phyloP scores from a whole-genome alignment of 352 stramenopile species.

The Phytopythium aichiense region DNA sequence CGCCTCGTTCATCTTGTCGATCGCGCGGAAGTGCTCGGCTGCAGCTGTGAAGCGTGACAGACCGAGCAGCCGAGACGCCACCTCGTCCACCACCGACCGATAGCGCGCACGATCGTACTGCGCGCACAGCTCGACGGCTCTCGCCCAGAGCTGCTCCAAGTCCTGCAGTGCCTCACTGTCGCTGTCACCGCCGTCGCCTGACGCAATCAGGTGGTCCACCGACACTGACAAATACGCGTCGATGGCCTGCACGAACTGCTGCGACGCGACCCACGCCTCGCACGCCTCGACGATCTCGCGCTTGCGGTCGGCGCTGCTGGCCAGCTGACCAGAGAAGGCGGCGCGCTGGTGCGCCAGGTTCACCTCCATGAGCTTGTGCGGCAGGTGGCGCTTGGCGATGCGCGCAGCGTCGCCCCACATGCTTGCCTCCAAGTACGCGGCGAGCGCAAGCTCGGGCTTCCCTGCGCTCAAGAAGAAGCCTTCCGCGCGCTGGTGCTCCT shows the following conservation, averaged over 20 bases:
- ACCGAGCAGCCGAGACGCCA: slow-evolving; percentile 75
- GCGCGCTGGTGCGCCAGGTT: slow-evolving; percentile 82
- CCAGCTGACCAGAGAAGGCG: slow-evolving; percentile 52
- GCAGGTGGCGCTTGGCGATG: slow-evolving; percentile 88
- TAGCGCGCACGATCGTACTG: slow-evolving; percentile 87
- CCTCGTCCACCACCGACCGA: slow-evolving; percentile 87
- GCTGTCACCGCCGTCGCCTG: neutral
- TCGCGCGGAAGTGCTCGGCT: slow-evolving; percentile 85
- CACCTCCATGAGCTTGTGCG: slow-evolving; percentile 90
- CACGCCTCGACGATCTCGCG: slow-evolving; percentile 83
- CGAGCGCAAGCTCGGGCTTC: slow-evolving; percentile 89
- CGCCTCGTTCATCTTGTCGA: slow-evolving; percentile 91
- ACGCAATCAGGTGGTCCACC: slow-evolving; percentile 41
- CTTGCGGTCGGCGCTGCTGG: slow-evolving; percentile 56
- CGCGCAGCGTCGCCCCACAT: slow-evolving; percentile 89
- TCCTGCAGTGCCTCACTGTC: slow-evolving; percentile 48
- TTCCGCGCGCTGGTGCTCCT: slow-evolving; percentile 83
- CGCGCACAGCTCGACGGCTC: slow-evolving; percentile 85
- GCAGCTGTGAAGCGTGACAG: slow-evolving; percentile 86
- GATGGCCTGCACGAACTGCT: slow-evolving; percentile 90
- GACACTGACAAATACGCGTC: slow-evolving; percentile 89
- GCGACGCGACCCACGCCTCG: slow-evolving; percentile 83
- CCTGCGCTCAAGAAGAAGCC: slow-evolving; percentile 89
- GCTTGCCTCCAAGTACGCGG: slow-evolving; percentile 78
- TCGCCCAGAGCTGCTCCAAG: slow-evolving; percentile 86